Evolutionary conservation across 2,329 filamentous ascomycete species (phyloP), one percentile per base, ranked within the genome.

Genomic region (Penicillium sp.): DNA sequence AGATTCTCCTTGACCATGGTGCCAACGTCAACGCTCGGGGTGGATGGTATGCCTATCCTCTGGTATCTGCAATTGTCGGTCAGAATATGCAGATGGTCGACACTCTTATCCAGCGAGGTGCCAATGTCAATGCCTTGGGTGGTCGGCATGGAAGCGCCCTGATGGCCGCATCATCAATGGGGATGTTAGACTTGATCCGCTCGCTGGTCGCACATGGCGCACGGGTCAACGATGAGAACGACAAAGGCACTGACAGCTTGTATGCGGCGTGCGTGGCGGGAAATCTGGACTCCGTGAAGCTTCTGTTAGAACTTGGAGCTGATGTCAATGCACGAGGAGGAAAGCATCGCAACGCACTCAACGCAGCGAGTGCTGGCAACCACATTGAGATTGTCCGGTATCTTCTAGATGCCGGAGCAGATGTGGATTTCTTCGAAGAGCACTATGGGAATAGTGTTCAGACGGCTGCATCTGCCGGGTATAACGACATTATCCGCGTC

Each of bases 391-490:
- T 48, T 10, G 45, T 48, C 6, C 45, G n/a, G 10, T 48, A 48
- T 11, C 45, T 48, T 11, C 26, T 48, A 4, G 45, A 48, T 11
- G 45, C 45, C 30, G 45, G 45, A 14, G 45, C 26, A 11, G 45
- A 48, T 16, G 45, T 48, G 25, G 45, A 30, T 28, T 48, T 48
- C 14, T 48, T 48, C 30, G 45, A 48, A 14, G 45, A 48, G 4
- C 45, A 48, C 45, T 48, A 48, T 48, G 45, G 45, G 6, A 48
- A 48, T 26, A 30, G 45, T 48, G 26, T 48, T 28, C 45, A 30
- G 14, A 48, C 45, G 14, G 45, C 45, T 10, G 45, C 45, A n/a
- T n/a, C 45, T 30, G 45, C 45, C 7, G 45, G 45, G 11, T 16
- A 48, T n/a, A 30, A 48, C 26, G 26, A 48, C 13, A 14, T 48